A percentile compares a stretch with the other conserved stretches of the same genome.
Conservation (phyloP, 768 basidiomycete genomes). For the Boletus reticulatus region DNA sequence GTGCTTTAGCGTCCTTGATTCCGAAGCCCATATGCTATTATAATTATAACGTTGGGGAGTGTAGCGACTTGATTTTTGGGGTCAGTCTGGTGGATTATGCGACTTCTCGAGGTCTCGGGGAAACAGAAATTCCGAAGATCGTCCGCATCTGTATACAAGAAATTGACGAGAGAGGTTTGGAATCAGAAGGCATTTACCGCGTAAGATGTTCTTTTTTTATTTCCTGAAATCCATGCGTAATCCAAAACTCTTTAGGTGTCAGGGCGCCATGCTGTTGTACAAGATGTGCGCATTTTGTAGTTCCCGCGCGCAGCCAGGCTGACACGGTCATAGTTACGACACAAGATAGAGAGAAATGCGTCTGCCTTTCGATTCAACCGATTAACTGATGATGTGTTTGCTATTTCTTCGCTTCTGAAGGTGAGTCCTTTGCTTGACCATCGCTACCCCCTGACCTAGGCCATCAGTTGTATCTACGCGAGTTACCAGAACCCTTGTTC, state of each 20-base stretch:
- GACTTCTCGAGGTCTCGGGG: conserved; percentile 68
- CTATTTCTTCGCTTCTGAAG: conserved; percentile 83
- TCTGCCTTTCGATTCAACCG: conserved; percentile 67
- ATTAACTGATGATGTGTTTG: conserved; percentile 74
- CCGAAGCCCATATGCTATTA: conserved; percentile 75
- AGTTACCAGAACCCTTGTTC: conserved; percentile 89
- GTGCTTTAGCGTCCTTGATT: conserved; percentile 59
- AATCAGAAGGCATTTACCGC: conserved; percentile 79
- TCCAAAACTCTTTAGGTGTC: conserved; percentile 53
- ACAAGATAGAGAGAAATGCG: conserved; percentile 86
- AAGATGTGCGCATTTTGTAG: conserved; percentile 52
- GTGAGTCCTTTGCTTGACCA: conserved; percentile 34
- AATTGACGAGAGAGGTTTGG: conserved; percentile 75
- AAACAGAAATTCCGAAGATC: conserved; percentile 78
- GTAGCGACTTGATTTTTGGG: conserved; percentile 87
- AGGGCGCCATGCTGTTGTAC: conserved; percentile 81
- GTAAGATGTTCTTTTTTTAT: conserved; percentile 38
- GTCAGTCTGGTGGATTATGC: conserved; percentile 88
- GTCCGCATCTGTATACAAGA: conserved; percentile 78
- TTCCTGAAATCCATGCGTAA: not conserved
- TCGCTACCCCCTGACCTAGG: not conserved
- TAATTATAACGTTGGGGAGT: conserved; percentile 79
- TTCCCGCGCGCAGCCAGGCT: not conserved
- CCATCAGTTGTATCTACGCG: conserved; percentile 71
- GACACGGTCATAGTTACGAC: conserved; percentile 57